These are phyloP conservation scores for Blumeriella jaapii DNA, from an alignment of 2,329 filamentous ascomycete species.

Conservation along the genomic window DNA sequence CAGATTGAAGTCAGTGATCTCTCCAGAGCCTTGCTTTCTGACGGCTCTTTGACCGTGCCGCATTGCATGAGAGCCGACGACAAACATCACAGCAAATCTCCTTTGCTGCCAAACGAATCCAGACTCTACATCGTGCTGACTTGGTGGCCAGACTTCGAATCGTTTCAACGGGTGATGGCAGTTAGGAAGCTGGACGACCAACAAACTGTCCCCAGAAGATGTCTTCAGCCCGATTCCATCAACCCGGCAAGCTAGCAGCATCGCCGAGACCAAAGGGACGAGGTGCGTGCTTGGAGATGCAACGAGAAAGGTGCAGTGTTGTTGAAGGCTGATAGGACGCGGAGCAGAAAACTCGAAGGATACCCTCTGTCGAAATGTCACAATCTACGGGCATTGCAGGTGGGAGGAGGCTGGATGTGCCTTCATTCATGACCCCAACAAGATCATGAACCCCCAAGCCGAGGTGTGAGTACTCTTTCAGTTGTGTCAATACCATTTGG, in stretches of 20 bases:
- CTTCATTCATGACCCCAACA: constrained; percentile 76
- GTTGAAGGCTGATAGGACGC: constrained; percentile 13
- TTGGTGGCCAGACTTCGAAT: constrained; percentile 19
- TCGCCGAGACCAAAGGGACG: constrained; percentile 46
- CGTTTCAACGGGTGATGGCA: constrained; percentile 23
- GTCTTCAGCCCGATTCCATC: constrained; percentile 25
- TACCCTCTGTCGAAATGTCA: constrained; percentile 81
- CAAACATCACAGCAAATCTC: too few relatives aligned
- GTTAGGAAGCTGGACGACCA: constrained; percentile 20
- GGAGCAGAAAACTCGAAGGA: constrained; percentile 61
- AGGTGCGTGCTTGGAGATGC: constrained; percentile 30
- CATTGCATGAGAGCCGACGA: too few relatives aligned
- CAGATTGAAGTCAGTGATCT: constrained; percentile 22
- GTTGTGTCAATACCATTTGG: neutral
- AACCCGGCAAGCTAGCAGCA: constrained; percentile 32
- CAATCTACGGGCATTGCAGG: constrained; percentile 86
- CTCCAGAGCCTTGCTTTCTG: constrained; percentile 5
- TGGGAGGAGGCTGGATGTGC: constrained; percentile 83
- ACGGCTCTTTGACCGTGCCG: too few relatives aligned
- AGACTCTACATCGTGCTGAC: too few relatives aligned
- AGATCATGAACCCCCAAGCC: constrained; percentile 35
- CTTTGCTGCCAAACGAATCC: too few relatives aligned
- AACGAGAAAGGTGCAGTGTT: neutral
- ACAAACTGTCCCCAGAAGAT: constrained; percentile 16
- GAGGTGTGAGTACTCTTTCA: constrained; percentile 36